Conservation (phyloP, 495 filamentous ascomycete species). For the Penicillium bovifimosum region DNA sequence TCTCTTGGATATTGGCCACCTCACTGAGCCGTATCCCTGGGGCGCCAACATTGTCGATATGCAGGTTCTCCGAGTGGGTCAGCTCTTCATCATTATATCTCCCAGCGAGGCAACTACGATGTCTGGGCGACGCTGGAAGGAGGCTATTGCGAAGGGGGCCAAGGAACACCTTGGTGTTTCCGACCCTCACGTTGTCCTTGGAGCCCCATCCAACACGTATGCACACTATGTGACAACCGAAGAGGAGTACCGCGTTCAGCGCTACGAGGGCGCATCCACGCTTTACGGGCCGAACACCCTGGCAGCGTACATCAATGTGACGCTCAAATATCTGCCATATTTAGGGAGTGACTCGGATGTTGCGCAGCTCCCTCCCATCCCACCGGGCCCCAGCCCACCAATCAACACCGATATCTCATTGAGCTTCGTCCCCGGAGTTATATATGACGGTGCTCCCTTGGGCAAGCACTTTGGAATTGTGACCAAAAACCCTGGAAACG, state of each 20-base stretch:
- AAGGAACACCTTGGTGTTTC: slow-evolving; percentile 41
- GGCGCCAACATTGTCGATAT: slow-evolving; percentile 91
- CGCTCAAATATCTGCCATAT: slow-evolving; percentile 64
- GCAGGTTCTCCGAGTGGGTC: slow-evolving; percentile 81
- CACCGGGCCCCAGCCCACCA: slow-evolving; percentile 62
- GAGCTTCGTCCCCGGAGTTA: slow-evolving; percentile 74
- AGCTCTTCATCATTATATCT: slow-evolving; percentile 79
- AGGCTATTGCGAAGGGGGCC: slow-evolving; percentile 60
- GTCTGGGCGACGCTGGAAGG: slow-evolving; percentile 88
- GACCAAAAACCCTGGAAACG: slow-evolving; percentile 46
- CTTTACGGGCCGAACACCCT: slow-evolving; percentile 91
- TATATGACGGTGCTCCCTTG: slow-evolving; percentile 65
- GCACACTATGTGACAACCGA: slow-evolving; percentile 93
- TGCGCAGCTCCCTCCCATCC: slow-evolving; percentile 41
- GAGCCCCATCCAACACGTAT: slow-evolving; percentile 93
- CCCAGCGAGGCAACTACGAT: slow-evolving; percentile 94
- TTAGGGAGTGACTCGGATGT: slow-evolving; percentile 45
- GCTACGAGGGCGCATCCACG: slow-evolving; percentile 94
- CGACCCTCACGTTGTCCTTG: slow-evolving; percentile 73
- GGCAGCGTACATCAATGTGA: slow-evolving; percentile 84
- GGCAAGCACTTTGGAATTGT: slow-evolving; percentile 76
- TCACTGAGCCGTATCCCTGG: slow-evolving; percentile 78
- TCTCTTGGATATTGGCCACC: slow-evolving; percentile 82
- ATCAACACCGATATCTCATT: slow-evolving; percentile 76
- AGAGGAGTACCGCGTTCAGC: slow-evolving; percentile 85